phyloP scores from a whole-genome alignment of 2,329 filamentous ascomycete species.

The Cadophora gregata region DNA sequence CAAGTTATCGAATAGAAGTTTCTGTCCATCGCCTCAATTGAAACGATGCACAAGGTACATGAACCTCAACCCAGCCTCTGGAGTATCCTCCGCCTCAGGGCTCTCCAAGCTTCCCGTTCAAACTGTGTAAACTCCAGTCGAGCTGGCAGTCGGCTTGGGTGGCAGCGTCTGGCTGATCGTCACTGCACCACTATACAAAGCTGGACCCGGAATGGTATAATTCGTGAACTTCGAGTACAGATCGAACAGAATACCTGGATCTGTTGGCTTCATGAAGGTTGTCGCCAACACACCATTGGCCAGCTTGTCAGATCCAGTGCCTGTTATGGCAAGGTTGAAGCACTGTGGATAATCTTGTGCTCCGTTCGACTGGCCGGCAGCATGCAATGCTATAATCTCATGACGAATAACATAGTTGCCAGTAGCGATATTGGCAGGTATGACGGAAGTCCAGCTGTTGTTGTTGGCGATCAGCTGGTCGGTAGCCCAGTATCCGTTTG shows the following conservation, averaged over 20 bases:
- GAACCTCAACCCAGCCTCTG: conserved; percentile 11
- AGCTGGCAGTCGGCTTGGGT: conserved; percentile 32
- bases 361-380: conserved; percentile 48
- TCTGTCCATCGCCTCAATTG: not conserved
- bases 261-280: conserved; percentile 49
- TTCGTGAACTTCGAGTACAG: conserved; percentile 45
- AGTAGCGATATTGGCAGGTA: conserved; percentile 50
- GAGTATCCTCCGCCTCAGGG: conserved; percentile 9
- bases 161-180: conserved; percentile 33
- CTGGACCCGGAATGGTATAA: conserved; percentile 47
- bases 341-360: conserved; percentile 57
- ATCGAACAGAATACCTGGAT: conserved; percentile 50
- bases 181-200: conserved; percentile 40
- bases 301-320: conserved; percentile 46
- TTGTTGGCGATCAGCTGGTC: conserved; percentile 58
- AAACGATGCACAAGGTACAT: conserved; percentile 7
- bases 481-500: conserved; percentile 46
- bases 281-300: conserved; percentile 47
- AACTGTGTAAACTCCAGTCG: conserved; percentile 22
- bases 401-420: conserved; percentile 61
- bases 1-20: conserved; percentile 2
- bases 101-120: not conserved
- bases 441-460: conserved; percentile 55
- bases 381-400: conserved; percentile 50
- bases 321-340: conserved; percentile 54